Percentiles rank a stretch among this genome's conserved stretches.
phyloP scores from a whole-genome alignment of 140 eudicot genomes.

The Senecio squalidus region DNA sequence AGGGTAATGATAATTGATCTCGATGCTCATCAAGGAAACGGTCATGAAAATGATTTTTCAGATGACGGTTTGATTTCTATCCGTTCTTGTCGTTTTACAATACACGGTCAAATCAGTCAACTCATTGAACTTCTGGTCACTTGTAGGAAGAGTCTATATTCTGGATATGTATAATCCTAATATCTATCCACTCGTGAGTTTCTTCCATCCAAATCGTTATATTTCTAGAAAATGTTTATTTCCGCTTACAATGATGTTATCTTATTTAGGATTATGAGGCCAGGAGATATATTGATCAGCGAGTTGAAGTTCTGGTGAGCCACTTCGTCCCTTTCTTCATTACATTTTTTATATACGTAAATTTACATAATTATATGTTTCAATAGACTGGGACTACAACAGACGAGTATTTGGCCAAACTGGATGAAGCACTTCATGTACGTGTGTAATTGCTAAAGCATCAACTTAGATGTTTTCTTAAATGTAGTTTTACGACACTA shows the following conservation, averaged over 20 bases:
- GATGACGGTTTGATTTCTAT: slow-evolving; percentile 50
- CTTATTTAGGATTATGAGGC: slow-evolving; percentile 69
- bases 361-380: slow-evolving; percentile 1
- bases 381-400: slow-evolving; percentile 79
- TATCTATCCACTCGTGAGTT: slow-evolving; percentile 83
- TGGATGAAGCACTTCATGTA: slow-evolving; percentile 80
- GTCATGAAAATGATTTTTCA: slow-evolving; percentile 87
- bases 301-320: slow-evolving; percentile 80
- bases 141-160: slow-evolving; percentile 77
- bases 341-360: background rate
- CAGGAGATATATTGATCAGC: slow-evolving; percentile 65
- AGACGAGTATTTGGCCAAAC: slow-evolving; percentile 54
- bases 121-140: slow-evolving; percentile 13
- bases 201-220: background rate
- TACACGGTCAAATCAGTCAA: slow-evolving; percentile 9
- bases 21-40: slow-evolving; percentile 98
- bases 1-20: slow-evolving; percentile 97
- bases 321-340: background rate
- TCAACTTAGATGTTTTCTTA: background rate
- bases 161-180: slow-evolving; percentile 91
- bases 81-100: background rate
- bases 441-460: background rate
- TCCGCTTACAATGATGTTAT: too few species aligned
- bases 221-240: too few species aligned
- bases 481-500: background rate